A percentile compares a stretch with the other conserved stretches of the same genome.
Evolutionary conservation across 2,329 filamentous ascomycete genomes (phyloP).

Genomic region (Claviceps sp.): DNA sequence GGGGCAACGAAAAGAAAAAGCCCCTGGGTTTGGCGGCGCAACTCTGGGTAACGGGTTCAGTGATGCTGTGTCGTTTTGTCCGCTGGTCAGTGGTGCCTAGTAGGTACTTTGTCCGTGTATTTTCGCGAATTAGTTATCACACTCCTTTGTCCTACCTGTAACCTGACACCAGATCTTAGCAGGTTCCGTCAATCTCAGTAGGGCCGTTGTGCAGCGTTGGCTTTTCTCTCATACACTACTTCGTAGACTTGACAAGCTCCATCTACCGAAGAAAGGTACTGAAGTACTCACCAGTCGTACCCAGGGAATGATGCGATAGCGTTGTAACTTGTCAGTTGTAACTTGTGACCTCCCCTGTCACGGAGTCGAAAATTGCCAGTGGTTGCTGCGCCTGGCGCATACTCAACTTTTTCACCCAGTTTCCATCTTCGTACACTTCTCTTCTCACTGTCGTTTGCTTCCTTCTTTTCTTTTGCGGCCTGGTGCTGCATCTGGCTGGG

Average conservation of each 20-base stretch:
- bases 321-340: background rate
- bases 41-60: background rate
- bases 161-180: background rate
- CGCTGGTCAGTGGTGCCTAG: background rate
- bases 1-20: background rate
- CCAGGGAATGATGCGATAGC: background rate
- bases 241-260: background rate
- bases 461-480: slow-evolving; percentile 1
- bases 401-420: background rate
- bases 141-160: background rate
- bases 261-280: background rate
- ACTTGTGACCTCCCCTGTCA: background rate
- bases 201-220: slow-evolving; percentile 1
- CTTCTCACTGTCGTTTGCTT: background rate
- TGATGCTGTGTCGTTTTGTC: background rate
- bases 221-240: background rate
- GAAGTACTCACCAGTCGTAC: background rate
- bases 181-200: background rate
- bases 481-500: slow-evolving; percentile 5
- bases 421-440: background rate
- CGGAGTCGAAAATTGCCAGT: background rate
- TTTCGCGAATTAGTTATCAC: background rate
- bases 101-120: background rate
- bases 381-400: background rate
- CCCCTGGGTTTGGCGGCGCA: background rate